Percentiles rank a stretch among this genome's conserved stretches.
phyloP scores from a whole-genome alignment of 495 filamentous ascomycete genomes.

The Hypoxylon subgilvum region DNA sequence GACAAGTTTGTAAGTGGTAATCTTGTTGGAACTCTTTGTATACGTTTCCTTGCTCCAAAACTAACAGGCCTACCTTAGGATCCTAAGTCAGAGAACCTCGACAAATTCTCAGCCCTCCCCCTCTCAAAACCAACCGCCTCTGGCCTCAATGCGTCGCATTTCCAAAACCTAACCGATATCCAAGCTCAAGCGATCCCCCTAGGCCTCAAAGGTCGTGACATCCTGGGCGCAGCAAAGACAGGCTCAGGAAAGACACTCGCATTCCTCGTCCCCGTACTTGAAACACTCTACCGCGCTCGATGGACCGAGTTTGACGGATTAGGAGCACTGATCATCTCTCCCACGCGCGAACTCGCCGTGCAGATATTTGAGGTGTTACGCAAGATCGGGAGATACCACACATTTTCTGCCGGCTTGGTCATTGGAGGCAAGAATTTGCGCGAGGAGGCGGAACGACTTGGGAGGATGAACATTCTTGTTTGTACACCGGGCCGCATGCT shows the following conservation, averaged over 20 bases:
- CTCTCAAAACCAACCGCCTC: conserved; percentile 81
- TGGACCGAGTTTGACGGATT: conserved; percentile 92
- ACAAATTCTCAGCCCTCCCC: conserved; percentile 79
- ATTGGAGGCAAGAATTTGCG: conserved; percentile 92
- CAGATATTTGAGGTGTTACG: conserved; percentile 97
- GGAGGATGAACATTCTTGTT: conserved; percentile 96
- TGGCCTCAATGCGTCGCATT: conserved; percentile 86
- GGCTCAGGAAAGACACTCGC: conserved; percentile 96
- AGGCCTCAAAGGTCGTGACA: conserved; percentile 84
- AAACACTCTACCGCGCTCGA: conserved; percentile 89
- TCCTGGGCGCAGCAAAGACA: conserved; percentile 95
- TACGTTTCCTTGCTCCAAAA: not conserved
- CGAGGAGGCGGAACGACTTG: conserved; percentile 85
- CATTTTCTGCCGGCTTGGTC: conserved; percentile 89
- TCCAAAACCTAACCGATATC: conserved; percentile 88
- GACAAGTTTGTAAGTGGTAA: conserved; percentile 46
- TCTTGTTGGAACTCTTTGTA: not conserved
- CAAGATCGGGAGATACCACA: conserved; percentile 86
- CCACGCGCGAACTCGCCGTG: conserved; percentile 91
- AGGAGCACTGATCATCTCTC: conserved; percentile 89
- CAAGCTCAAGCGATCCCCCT: conserved; percentile 84
- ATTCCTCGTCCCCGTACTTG: conserved; percentile 89
- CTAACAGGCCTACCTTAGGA: conserved; percentile 42
- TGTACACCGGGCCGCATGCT: conserved; percentile 94
- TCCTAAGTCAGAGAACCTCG: conserved; percentile 52